A percentile compares a stretch with the other conserved stretches of the same genome.
These are phyloP conservation scores for Buxus sempervirens DNA, from an alignment of 164 flowering plant species.

Conservation along the genomic window DNA sequence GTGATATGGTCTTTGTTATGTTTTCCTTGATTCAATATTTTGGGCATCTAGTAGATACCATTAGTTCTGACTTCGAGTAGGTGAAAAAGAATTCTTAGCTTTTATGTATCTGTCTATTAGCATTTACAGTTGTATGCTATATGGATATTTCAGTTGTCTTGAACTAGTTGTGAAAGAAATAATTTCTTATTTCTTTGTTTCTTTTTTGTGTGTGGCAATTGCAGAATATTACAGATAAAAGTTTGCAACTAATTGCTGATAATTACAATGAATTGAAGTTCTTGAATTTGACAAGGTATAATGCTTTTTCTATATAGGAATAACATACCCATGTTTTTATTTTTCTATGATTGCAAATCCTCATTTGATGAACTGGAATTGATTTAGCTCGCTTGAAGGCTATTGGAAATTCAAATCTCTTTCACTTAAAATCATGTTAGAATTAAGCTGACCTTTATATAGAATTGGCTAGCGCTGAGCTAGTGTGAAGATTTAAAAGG, in stretches of 20 bases:
- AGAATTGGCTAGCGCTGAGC: not conserved
- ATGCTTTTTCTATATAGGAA: not conserved
- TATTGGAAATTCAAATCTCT: too few relatives aligned
- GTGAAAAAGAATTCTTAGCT: not conserved
- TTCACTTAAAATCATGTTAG: too few relatives aligned
- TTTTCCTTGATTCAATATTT: too few relatives aligned
- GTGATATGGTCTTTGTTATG: too few relatives aligned
- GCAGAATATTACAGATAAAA: conserved; percentile 66
- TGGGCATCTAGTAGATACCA: too few relatives aligned
- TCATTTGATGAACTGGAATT: not conserved
- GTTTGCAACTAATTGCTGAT: conserved; percentile 61
- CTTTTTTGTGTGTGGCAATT: conserved; percentile 1
- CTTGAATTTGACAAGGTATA: conserved; percentile 80
- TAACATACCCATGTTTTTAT: not conserved
- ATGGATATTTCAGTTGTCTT: too few relatives aligned
- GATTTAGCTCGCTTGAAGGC: not conserved
- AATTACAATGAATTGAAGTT: conserved; percentile 52
- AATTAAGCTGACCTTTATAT: too few relatives aligned
- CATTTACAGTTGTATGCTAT: too few relatives aligned
- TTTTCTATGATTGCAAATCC: not conserved
- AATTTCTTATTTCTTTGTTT: too few relatives aligned
- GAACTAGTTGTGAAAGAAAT: too few relatives aligned
- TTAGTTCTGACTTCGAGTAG: too few relatives aligned
- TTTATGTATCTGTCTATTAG: too few relatives aligned
- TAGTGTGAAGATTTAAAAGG: not conserved